These are phyloP conservation scores for Kwoniella dejecticola DNA, from an alignment of 768 basidiomycete species.

Conservation along the genomic window DNA sequence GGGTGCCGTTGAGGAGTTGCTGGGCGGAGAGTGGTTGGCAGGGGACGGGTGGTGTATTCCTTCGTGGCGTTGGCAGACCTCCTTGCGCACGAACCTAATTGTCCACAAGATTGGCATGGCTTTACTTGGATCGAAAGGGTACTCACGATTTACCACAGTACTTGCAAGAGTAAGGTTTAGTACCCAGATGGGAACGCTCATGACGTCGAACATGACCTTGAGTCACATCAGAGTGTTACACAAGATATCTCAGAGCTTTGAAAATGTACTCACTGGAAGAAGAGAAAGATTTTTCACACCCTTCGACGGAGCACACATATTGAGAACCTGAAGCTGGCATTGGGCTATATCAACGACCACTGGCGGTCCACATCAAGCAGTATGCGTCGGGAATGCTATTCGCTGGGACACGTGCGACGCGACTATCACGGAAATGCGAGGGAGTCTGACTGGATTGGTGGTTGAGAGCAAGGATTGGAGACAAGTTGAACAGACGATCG, in stretches of 20 bases:
- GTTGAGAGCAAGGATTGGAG: no score
- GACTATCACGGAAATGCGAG: no score
- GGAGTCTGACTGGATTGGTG: no score
- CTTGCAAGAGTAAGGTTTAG: background rate
- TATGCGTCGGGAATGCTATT: no score
- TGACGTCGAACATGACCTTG: background rate
- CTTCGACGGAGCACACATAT: background rate
- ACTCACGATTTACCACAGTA: background rate
- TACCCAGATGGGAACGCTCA: background rate
- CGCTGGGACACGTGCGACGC: no score
- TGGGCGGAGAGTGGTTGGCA: background rate
- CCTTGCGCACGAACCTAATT: background rate
- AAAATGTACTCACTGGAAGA: background rate
- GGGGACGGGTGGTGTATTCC: background rate
- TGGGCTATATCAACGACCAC: no score
- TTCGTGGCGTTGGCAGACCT: background rate
- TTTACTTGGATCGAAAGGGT: no score
- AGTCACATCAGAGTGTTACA: background rate
- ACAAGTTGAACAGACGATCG: no score
- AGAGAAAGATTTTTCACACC: background rate
- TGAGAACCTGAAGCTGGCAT: background rate
- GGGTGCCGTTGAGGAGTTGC: background rate
- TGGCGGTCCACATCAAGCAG: no score
- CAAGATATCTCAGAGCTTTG: background rate
- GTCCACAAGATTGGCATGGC: no score